Evolutionary conservation across 805 yeast genomes (phyloP).

Genomic region (Candida takata): DNA sequence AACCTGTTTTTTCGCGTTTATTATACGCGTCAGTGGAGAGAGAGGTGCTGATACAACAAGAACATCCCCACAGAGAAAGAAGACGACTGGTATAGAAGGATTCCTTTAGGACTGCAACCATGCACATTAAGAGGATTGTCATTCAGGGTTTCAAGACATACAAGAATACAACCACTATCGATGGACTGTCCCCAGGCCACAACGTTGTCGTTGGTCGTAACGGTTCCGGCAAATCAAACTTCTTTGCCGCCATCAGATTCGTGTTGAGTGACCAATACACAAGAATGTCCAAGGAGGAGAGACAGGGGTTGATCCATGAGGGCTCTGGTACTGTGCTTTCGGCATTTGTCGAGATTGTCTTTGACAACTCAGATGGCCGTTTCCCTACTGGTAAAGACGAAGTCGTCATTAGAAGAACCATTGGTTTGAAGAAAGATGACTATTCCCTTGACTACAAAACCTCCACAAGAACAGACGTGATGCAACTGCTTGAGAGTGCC

Average conservation of each 20-base stretch:
- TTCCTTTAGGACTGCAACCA: conserved; percentile 12
- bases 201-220: conserved; percentile 89
- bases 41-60: background rate
- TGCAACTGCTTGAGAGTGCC: conserved; percentile 79
- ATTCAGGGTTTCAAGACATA: conserved; percentile 94
- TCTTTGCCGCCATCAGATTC: conserved; percentile 91
- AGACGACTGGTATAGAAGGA: background rate
- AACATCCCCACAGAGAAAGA: background rate
- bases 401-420: conserved; percentile 74
- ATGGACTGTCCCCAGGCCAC: conserved; percentile 68
- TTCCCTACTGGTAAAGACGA: conserved; percentile 52
- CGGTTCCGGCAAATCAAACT: conserved; percentile 96
- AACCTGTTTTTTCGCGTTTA: background rate
- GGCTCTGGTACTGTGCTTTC: conserved; percentile 88
- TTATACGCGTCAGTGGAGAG: background rate
- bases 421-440: conserved; percentile 90
- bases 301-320: conserved; percentile 83
- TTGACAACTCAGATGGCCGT: conserved; percentile 73
- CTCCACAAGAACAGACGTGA: conserved; percentile 73
- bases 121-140: conserved; percentile 46
- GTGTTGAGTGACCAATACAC: conserved; percentile 87
- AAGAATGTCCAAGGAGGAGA: conserved; percentile 75
- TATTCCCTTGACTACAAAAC: conserved; percentile 76
- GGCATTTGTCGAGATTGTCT: conserved; percentile 84
- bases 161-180: conserved; percentile 73